These are phyloP conservation scores for Barnettozyma populi DNA, from an alignment of 805 yeast genomes.

Conservation along the genomic window DNA sequence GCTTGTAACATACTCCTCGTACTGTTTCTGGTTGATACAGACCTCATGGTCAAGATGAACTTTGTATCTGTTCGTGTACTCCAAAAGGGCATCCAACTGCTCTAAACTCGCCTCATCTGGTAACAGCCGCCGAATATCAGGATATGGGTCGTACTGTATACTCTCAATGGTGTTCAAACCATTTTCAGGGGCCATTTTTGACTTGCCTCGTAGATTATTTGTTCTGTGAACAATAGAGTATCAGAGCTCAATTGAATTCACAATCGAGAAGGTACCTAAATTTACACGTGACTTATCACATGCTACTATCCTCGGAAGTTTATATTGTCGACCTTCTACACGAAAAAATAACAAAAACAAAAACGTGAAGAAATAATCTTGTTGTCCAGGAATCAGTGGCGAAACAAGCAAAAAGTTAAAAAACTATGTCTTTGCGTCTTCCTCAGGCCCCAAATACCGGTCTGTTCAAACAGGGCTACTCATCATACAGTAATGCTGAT, in stretches of 20 bases:
- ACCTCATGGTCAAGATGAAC: constrained; percentile 43
- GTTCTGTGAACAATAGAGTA: background rate
- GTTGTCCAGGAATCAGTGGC: background rate
- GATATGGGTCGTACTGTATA: constrained; percentile 45
- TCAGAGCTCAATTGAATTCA: background rate
- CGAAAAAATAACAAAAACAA: background rate
- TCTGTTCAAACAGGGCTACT: constrained; percentile 92
- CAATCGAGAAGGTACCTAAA: background rate
- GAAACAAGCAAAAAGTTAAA: background rate
- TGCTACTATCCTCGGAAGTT: background rate
- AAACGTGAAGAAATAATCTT: background rate
- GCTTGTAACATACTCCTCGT: constrained; percentile 24
- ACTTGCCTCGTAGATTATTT: background rate
- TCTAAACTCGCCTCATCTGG: constrained; percentile 44
- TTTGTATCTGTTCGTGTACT: constrained; percentile 47
- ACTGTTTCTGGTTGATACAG: constrained; percentile 30
- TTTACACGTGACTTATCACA: background rate
- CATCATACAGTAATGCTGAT: constrained; percentile 79
- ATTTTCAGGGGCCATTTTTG: background rate
- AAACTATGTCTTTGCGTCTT: constrained; percentile 73
- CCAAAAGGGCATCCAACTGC: constrained; percentile 45
- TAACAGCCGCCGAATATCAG: constrained; percentile 47
- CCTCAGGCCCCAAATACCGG: constrained; percentile 94
- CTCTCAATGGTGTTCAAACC: constrained; percentile 25
- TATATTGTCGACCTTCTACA: background rate